Base-by-base conservation (phyloP, 495 filamentous ascomycete genomes). In the Daldinia concentrica region DNA sequence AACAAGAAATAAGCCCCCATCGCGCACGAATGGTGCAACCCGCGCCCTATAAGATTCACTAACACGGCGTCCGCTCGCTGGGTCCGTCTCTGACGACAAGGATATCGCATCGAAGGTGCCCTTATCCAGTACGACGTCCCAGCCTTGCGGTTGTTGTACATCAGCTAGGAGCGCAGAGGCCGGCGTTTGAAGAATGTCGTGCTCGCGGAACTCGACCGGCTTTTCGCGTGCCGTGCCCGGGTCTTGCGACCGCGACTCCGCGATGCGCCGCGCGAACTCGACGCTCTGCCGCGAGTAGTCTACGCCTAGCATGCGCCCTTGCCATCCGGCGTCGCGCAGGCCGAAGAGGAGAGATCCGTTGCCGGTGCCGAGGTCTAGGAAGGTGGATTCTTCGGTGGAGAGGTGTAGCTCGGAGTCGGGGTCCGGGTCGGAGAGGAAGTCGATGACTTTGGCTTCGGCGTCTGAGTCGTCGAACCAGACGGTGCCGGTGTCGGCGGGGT, bases 31-130 rank as follows among this genome's bases (percentile, higher is more conserved):
- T 56, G 76, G 71, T 34, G 87, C 81, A 22, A 93, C 90, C 26
- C 87, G 85, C 67, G 83, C 82, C 22, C 86, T 84, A 83, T 98
- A 99, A 52, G 84, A 83, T 77, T 97, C 93, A 75, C 85, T 90
- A 19, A 90, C 82, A 51, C 88, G 84, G 9, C 82, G 79, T 7
- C 86, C 89, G 22, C 76, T 64, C 8, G 41, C 73, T 0, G 62
- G n/a, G 29, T 54, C 51, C 27, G 77, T 80, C 77, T 92, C 92
- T 34, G 84, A 86, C 50, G 85, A 88, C 19, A 99, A 80, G 43
- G 88, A 91, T 6, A 99, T 88, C 2, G 95, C 95, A 84, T 99
- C 95, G 81, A 97, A 99, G 1, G 95, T 99, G 26, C 95, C 95
- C 78, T 99, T 99, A 80, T 99, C 95, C 6, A 98, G 85, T 0